Evolutionary conservation across 2,329 filamentous ascomycete species (phyloP).

Genomic region (Fusarium sp.): DNA sequence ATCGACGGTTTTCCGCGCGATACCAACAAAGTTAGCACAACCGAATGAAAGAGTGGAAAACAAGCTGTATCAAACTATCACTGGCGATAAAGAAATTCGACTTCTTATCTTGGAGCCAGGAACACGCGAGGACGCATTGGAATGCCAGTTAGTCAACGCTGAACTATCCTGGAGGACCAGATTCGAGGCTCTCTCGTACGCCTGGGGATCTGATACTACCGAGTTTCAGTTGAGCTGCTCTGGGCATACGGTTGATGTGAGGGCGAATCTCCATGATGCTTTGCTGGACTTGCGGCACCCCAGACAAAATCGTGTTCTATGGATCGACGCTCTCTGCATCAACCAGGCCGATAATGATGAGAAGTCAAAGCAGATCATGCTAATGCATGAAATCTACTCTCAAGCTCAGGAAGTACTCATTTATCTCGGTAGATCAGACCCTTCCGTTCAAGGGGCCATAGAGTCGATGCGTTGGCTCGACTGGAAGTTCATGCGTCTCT

Average conservation of each 20-base stretch:
- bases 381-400: background rate
- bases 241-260: rapidly evolving
- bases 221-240: rapidly evolving
- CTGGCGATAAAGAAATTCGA: background rate
- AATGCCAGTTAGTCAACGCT: background rate
- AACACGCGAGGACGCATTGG: rapidly evolving
- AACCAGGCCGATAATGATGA: rapidly evolving
- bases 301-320: rapidly evolving
- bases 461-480: background rate
- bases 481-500: background rate
- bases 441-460: rapidly evolving
- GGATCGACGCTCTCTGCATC: background rate
- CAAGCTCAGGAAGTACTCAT: rapidly evolving
- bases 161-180: background rate
- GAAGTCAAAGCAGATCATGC: rapidly evolving
- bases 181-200: background rate
- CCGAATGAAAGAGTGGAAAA: rapidly evolving
- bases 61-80: rapidly evolving
- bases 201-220: background rate
- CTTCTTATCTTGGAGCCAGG: background rate
- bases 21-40: rapidly evolving
- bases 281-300: rapidly evolving
- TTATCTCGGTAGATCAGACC: background rate
- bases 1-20: background rate
- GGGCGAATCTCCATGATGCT: rapidly evolving